Evolutionary conservation across 2,329 filamentous ascomycete species (phyloP).

Genomic region (Didymella lethalis): DNA sequence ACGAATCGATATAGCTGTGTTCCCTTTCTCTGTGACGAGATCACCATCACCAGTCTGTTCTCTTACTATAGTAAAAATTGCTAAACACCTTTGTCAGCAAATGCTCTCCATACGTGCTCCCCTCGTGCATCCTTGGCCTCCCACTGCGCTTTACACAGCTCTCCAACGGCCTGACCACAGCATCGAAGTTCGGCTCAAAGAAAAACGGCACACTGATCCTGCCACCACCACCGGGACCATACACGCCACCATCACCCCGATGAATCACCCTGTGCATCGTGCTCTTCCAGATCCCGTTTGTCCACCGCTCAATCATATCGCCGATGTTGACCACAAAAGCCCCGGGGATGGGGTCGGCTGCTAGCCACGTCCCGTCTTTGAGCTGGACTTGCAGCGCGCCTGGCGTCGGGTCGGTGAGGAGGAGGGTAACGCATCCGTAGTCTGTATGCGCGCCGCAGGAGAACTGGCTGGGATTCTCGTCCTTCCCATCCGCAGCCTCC

Average conservation of each 20-base stretch:
- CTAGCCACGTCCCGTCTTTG: conserved; percentile 55
- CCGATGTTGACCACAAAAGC: conserved; percentile 60
- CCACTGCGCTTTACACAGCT: conserved; percentile 50
- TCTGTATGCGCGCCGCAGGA: conserved; percentile 56
- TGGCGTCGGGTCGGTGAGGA: conserved; percentile 55
- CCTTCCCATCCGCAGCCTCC: neutral
- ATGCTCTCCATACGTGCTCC: conserved; percentile 54
- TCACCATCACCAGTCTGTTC: conserved; percentile 33
- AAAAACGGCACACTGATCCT: conserved; percentile 59
- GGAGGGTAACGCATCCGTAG: conserved; percentile 58
- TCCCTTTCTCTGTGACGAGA: too few species aligned
- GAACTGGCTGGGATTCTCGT: conserved; percentile 38
- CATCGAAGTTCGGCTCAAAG: conserved; percentile 57
- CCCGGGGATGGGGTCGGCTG: conserved; percentile 55
- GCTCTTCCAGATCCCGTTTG: conserved; percentile 54
- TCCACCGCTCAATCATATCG: conserved; percentile 59
- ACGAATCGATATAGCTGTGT: too few species aligned
- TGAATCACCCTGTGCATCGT: conserved; percentile 59
- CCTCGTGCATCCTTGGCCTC: conserved; percentile 39
- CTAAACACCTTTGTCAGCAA: conserved; percentile 52
- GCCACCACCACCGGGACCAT: conserved; percentile 39
- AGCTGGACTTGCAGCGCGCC: conserved; percentile 55
- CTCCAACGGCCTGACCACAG: conserved; percentile 49
- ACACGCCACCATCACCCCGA: conserved; percentile 11
- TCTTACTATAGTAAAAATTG: conserved; percentile 52